These are phyloP conservation scores for Tanacetum coccineum DNA, from an alignment of 129 eudicot genomes.

Conservation along the genomic window DNA sequence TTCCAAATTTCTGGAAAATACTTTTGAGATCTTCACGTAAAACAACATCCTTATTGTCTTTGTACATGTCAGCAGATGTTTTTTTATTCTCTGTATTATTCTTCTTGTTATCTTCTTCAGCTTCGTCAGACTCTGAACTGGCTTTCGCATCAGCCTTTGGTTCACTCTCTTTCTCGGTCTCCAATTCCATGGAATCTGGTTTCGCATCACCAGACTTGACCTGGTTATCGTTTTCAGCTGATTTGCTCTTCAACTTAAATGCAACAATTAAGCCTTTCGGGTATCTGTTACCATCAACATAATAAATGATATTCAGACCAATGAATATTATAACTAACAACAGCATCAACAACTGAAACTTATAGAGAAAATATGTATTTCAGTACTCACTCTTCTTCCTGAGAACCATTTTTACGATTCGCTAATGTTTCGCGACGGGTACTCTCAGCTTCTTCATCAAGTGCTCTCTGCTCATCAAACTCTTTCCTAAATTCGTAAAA, in stretches of 20 bases:
- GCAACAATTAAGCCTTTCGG: constrained; percentile 84
- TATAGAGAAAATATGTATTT: background rate
- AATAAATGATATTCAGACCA: background rate
- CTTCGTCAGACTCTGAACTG: constrained; percentile 42
- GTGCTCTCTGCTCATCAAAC: constrained; percentile 73
- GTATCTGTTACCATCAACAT: constrained; percentile 45
- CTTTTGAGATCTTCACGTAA: constrained; percentile 84
- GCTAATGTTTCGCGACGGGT: constrained; percentile 30
- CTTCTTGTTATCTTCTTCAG: constrained; percentile 31
- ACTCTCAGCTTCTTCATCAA: constrained; percentile 53
- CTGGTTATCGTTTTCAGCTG: constrained; percentile 20
- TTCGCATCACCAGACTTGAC: constrained; percentile 28
- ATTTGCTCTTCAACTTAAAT: constrained; percentile 60
- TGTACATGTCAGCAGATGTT: constrained; percentile 39
- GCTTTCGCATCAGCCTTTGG: constrained; percentile 36
- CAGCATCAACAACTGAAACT: background rate
- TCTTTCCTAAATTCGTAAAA: constrained; percentile 55
- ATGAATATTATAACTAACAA: background rate
- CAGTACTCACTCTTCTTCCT: constrained; percentile 56
- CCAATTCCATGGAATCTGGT: constrained; percentile 25
- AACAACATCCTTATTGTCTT: constrained; percentile 71
- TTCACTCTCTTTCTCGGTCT: constrained; percentile 30
- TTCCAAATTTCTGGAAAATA: constrained; percentile 72
- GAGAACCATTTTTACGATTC: constrained; percentile 43
- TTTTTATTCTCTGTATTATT: constrained; percentile 33